Base-by-base conservation (phyloP, 2,329 filamentous ascomycete genomes). In the Cryphonectria naterciae region DNA sequence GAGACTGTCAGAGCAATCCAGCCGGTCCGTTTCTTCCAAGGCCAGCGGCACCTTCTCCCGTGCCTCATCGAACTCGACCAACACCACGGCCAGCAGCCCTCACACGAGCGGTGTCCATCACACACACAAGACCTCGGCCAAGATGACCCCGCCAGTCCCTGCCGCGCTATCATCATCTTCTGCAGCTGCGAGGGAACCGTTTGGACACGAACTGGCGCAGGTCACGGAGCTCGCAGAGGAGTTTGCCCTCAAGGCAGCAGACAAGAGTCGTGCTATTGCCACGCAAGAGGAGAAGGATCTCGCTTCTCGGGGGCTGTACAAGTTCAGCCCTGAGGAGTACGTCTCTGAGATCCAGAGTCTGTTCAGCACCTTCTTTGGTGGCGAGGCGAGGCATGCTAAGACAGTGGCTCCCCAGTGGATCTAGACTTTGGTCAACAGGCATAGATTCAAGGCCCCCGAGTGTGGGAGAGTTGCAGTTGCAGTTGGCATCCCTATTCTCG, bases 161-260 rank as follows among this genome's bases (percentile, higher is more conserved):
- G 62, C 65, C 35, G 65, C 64, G 37, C 22, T 68, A 37, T 49
- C 66, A 13, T 63, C 66, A 19, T 58, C 66, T 72, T 78, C 68
- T 76, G 62, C 75, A 70, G 65, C 75, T 70, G 69, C 77, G 71
- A 64, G 73, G 78, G 46, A 80, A 76, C 95, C 95, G 0, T 98
- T 98, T 77, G 93, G 93, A 68, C 91, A 92, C 66, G 96, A 99
- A 81, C 85, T 98, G 68, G 94, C 93, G 70, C 92, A 98, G 81
- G 93, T 98, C 35, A 94, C 94, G 68, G 96, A 98, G 81, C 88
- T 98, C 22, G 95, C 92, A 0, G 96, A 98, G 82, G 95, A 98
- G 81, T 95, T 94, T 75, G 89, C 90, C 58, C 85, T 89, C 41
- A 86, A 87, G 73, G 64, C 66, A 22, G 66, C 63, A 11, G 86